Conservation (phyloP, 177 flowering plant species). For the Vitis hybrid region DNA sequence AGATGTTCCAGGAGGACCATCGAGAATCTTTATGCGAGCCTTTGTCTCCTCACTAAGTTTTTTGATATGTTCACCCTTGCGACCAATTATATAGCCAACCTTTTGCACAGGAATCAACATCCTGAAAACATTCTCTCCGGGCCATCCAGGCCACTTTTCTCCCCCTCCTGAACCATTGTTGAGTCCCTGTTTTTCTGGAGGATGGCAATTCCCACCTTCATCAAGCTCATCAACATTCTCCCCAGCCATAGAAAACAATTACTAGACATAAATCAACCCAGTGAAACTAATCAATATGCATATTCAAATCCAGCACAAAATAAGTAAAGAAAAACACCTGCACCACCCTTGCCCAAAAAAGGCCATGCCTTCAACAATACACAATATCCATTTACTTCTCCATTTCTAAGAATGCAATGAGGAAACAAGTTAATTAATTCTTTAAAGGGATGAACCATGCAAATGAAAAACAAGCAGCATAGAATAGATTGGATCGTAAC, state of each 20-base stretch:
- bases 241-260: constrained; percentile 1
- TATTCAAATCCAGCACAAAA: too few relatives aligned
- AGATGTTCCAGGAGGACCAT: constrained; percentile 79
- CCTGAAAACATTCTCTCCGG: constrained; percentile 87
- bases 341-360: too few relatives aligned
- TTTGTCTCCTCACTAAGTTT: constrained; percentile 85
- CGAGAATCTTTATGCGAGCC: constrained; percentile 85
- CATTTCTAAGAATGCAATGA: too few relatives aligned
- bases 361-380: too few relatives aligned
- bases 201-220: constrained; percentile 17
- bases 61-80: constrained; percentile 91
- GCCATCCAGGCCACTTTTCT: constrained; percentile 97
- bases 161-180: constrained; percentile 30
- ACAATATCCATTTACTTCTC: too few relatives aligned
- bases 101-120: constrained; percentile 89
- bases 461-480: too few relatives aligned
- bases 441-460: too few relatives aligned
- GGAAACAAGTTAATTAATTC: too few relatives aligned
- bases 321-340: too few relatives aligned
- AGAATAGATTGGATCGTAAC: too few relatives aligned
- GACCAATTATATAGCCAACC: constrained; percentile 93
- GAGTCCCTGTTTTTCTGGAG: constrained; percentile 22
- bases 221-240: constrained; percentile 22
- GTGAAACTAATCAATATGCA: too few relatives aligned
- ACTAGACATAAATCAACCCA: too few relatives aligned